Evolutionary conservation across 495 filamentous ascomycete species (phyloP).

Genomic region (Filosporella fistucella): DNA sequence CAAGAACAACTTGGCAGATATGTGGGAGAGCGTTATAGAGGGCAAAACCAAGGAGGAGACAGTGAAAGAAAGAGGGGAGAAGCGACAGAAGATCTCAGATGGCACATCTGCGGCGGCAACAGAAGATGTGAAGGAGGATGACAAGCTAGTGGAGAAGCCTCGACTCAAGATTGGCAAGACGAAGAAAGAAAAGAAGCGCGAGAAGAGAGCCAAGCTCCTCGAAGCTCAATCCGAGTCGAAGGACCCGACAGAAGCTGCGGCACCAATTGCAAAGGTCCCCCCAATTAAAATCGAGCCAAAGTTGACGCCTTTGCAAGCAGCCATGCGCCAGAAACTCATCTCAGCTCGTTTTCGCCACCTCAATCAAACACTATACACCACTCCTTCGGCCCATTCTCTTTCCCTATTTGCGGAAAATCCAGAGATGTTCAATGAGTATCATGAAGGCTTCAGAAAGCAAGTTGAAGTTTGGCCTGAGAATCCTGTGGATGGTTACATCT

Average conservation of each 20-base stretch:
- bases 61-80: conserved; percentile 20
- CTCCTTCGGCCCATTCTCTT: conserved; percentile 73
- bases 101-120: neutral
- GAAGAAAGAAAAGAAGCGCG: conserved; percentile 20
- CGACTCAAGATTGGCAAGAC: conserved; percentile 14
- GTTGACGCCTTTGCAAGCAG: conserved; percentile 86
- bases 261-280: neutral
- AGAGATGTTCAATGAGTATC: conserved; percentile 90
- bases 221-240: conserved; percentile 13
- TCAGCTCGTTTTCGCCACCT: conserved; percentile 95
- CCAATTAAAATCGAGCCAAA: conserved; percentile 23
- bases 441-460: conserved; percentile 89
- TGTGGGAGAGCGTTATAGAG: conserved; percentile 79
- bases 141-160: conserved; percentile 12
- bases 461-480: conserved; percentile 95
- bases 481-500: conserved; percentile 80
- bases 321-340: conserved; percentile 89
- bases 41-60: conserved; percentile 37
- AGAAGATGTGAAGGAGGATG: conserved; percentile 17
- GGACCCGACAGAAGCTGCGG: neutral
- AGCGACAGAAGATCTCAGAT: conserved; percentile 38
- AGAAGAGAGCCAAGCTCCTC: conserved; percentile 22
- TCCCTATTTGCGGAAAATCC: conserved; percentile 74
- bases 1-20: conserved; percentile 62
- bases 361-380: conserved; percentile 94